Conservation (phyloP, 345 rosid species). For the Excoecaria cochinchinensis region DNA sequence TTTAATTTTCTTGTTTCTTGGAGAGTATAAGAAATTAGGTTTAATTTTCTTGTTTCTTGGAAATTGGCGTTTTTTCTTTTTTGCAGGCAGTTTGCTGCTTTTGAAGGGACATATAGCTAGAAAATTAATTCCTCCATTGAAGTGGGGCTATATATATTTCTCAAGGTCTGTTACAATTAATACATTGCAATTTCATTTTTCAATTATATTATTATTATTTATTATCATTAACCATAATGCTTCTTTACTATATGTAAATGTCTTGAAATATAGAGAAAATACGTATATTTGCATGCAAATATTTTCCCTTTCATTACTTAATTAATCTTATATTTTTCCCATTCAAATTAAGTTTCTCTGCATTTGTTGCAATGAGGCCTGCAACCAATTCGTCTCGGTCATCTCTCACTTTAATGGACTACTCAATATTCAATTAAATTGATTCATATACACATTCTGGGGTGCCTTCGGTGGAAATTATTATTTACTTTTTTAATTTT, state of each 20-base stretch:
- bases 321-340: too few species aligned
- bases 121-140: background rate
- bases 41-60: background rate
- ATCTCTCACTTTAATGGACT: background rate
- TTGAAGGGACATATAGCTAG: background rate
- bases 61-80: background rate
- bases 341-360: background rate
- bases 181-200: background rate
- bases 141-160: background rate
- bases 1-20: background rate
- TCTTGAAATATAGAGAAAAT: background rate
- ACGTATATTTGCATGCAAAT: background rate
- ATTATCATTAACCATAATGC: too few species aligned
- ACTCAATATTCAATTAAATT: background rate
- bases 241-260: background rate
- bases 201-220: too few species aligned
- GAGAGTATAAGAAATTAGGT: background rate
- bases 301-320: too few species aligned
- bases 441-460: background rate
- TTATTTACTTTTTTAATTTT: background rate
- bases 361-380: background rate
- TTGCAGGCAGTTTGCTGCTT: conserved; percentile 23
- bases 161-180: background rate
- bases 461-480: background rate
- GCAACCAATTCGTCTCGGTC: background rate